Conservation (phyloP, 495 filamentous ascomycete genomes). For the Talaromyces liani region DNA sequence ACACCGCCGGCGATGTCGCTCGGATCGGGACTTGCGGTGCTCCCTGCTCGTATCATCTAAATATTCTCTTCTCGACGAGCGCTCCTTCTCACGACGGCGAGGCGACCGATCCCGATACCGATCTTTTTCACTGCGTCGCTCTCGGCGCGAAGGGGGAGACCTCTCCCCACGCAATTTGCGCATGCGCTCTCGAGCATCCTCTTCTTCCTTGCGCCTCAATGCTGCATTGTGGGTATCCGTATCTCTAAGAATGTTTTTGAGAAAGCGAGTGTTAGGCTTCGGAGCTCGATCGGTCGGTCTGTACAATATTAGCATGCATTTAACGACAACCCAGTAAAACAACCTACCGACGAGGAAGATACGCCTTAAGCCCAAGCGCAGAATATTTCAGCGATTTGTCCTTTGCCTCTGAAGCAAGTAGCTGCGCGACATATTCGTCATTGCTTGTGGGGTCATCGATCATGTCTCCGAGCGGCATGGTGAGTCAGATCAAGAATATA, state of each 20-base stretch:
- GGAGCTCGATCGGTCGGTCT: slow-evolving; percentile 59
- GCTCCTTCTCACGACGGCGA: slow-evolving; percentile 5
- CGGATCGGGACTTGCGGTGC: neutral
- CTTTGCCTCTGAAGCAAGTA: slow-evolving; percentile 67
- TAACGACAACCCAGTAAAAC: neutral
- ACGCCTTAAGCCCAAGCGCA: slow-evolving; percentile 61
- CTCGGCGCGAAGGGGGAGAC: slow-evolving; percentile 10
- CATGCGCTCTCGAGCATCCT: slow-evolving; percentile 51
- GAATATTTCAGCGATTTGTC: slow-evolving; percentile 66
- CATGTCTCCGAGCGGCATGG: slow-evolving; percentile 19
- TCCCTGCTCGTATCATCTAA: neutral
- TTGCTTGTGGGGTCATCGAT: slow-evolving; percentile 38
- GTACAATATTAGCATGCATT: slow-evolving; percentile 2
- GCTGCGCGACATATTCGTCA: slow-evolving; percentile 68
- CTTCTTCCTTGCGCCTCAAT: slow-evolving; percentile 72
- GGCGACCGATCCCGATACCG: slow-evolving; percentile 1
- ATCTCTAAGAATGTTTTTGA: slow-evolving; percentile 81
- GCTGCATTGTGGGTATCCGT: slow-evolving; percentile 87
- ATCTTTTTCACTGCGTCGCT: slow-evolving; percentile 7
- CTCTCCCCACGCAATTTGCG: slow-evolving; percentile 37
- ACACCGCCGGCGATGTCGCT: slow-evolving; percentile 3
- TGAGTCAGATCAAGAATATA: slow-evolving; percentile 7
- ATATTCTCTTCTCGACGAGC: neutral
- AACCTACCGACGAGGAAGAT: slow-evolving; percentile 59
- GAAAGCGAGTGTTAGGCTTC: slow-evolving; percentile 85